Evolutionary conservation across 75 land plant species (phyloP).

Genomic region (Isoetes taiwanensis): DNA sequence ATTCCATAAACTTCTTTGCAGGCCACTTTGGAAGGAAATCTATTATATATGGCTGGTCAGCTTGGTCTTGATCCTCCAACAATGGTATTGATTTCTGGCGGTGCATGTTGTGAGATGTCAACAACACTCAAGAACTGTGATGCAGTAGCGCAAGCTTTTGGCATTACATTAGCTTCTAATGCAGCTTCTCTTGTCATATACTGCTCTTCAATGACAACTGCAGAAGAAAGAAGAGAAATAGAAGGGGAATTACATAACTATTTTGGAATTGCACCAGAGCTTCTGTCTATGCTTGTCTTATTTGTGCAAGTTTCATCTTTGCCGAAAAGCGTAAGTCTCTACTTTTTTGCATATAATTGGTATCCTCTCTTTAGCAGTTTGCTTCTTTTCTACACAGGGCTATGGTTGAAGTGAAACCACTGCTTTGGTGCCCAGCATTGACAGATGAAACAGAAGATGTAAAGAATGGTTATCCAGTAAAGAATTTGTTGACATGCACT

Average conservation of each 20-base stretch:
- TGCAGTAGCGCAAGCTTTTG: constrained; percentile 64
- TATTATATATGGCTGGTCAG: constrained; percentile 96
- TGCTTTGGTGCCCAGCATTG: too few relatives aligned
- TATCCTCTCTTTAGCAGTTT: constrained; percentile 27
- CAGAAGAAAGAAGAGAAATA: constrained; percentile 28
- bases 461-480: too few relatives aligned
- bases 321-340: too few relatives aligned
- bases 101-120: constrained; percentile 39
- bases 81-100: constrained; percentile 60
- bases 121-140: constrained; percentile 75
- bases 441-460: too few relatives aligned
- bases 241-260: constrained; percentile 21
- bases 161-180: constrained; percentile 32
- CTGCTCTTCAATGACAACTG: constrained; percentile 31
- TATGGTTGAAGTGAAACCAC: too few relatives aligned
- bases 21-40: constrained; percentile 67
- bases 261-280: constrained; percentile 10
- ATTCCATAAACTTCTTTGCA: too few relatives aligned
- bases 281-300: constrained; percentile 19
- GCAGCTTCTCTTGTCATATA: constrained; percentile 46
- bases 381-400: neutral
- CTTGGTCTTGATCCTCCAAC: constrained; percentile 96
- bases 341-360: too few relatives aligned
- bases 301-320: constrained; percentile 66
- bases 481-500: too few relatives aligned